A percentile compares a stretch with the other conserved stretches of the same genome.
These are phyloP conservation scores for Boeremia lycopersici DNA, from an alignment of 2,329 filamentous ascomycete species.

Conservation along the genomic window DNA sequence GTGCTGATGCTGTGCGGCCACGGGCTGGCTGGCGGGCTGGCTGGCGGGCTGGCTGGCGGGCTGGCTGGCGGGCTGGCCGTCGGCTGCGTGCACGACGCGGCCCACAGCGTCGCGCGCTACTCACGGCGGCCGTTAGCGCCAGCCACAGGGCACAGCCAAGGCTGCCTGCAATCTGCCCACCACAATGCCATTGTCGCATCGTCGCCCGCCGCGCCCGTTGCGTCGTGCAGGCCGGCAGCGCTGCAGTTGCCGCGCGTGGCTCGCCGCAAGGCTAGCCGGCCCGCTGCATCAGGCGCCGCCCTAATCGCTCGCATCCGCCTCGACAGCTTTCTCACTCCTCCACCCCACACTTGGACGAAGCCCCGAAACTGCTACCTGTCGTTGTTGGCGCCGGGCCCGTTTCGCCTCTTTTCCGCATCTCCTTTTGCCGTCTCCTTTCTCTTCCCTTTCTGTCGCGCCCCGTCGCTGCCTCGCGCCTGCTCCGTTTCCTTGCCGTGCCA, in stretches of 20 bases:
- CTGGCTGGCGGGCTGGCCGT: too few species aligned
- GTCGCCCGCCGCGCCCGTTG: too few species aligned
- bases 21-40: too few species aligned
- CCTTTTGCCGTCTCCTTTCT: constrained; percentile 46
- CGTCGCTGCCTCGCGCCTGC: constrained; percentile 34
- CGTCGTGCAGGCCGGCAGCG: not conserved
- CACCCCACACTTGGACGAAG: constrained; percentile 44
- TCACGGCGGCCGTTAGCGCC: too few species aligned
- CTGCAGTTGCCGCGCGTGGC: constrained; percentile 4
- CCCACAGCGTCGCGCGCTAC: too few species aligned
- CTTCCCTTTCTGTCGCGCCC: constrained; percentile 39
- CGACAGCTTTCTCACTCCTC: constrained; percentile 36
- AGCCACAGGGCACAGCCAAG: constrained; percentile 5
- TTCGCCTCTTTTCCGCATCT: constrained; percentile 44
- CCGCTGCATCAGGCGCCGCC: constrained; percentile 14
- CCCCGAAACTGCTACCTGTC: constrained; percentile 19
- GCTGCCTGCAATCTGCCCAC: not conserved
- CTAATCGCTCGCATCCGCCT: constrained; percentile 26
- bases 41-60: too few species aligned
- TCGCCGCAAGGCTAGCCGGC: constrained; percentile 17
- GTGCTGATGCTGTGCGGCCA: not conserved
- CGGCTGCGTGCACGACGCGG: too few species aligned
- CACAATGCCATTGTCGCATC: too few species aligned
- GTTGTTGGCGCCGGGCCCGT: constrained; percentile 44
- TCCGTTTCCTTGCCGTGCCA: constrained; percentile 38